These are phyloP conservation scores for Phragmites australis DNA, from an alignment of 176 grass and related monocot species.

Conservation along the genomic window DNA sequence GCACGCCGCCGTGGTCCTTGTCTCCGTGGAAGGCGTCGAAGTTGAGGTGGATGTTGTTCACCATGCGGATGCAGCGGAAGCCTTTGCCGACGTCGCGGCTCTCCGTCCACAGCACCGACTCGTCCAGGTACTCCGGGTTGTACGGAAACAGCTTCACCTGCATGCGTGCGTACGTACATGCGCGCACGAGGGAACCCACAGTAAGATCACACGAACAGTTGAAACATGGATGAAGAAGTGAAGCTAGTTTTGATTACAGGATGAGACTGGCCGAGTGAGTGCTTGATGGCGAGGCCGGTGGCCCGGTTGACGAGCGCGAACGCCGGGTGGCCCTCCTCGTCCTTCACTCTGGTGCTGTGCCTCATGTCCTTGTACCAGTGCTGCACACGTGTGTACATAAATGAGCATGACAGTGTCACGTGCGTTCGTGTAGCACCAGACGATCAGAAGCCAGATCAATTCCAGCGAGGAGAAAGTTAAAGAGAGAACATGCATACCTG, in stretches of 20 bases:
- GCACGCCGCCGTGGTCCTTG: conserved; percentile 68
- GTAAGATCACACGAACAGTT: too few species aligned
- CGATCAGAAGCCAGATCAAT: too few species aligned
- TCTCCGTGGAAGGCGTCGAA: conserved; percentile 77
- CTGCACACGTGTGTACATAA: neutral
- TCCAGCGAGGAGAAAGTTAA: too few species aligned
- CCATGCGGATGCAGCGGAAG: conserved; percentile 88
- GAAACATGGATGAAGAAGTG: too few species aligned
- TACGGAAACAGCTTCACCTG: conserved; percentile 56
- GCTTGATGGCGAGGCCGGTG: conserved; percentile 75
- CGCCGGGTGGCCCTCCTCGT: conserved; percentile 58
- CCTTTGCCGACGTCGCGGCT: conserved; percentile 63
- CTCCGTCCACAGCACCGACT: conserved; percentile 78
- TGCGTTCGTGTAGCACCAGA: too few species aligned
- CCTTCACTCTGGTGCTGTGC: conserved; percentile 61
- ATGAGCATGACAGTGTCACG: too few species aligned
- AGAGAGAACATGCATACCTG: conserved; percentile 33
- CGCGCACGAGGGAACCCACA: too few species aligned
- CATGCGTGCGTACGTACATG: neutral
- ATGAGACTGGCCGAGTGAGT: conserved; percentile 78
- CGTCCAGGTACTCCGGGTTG: conserved; percentile 53
- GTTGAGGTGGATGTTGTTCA: conserved; percentile 73
- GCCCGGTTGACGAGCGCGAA: conserved; percentile 72
- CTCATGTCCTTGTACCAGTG: conserved; percentile 86
- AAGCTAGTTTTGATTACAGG: too few species aligned